Evolutionary conservation across 139 green algal species (phyloP).

Genomic region (Micractinium sp.): DNA sequence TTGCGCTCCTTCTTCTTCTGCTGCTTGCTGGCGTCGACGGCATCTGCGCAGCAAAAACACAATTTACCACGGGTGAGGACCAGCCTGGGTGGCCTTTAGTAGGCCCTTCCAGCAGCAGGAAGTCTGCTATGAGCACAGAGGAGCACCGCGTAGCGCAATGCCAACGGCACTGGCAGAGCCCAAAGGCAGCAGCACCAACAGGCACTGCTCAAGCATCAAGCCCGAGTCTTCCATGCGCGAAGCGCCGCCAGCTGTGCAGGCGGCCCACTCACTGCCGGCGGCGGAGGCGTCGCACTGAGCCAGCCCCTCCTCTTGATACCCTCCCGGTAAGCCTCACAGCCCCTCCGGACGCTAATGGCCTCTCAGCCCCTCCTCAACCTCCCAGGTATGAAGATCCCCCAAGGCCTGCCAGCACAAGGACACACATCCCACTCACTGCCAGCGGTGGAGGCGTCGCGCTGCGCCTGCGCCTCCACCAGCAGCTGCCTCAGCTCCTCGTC

Average conservation of each 20-base stretch:
- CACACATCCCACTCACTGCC: conserved; percentile 14
- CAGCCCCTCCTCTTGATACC: too few relatives aligned
- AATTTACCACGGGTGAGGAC: neutral
- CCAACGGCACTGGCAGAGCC: neutral
- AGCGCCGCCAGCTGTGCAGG: too few relatives aligned
- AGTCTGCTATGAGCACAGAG: neutral
- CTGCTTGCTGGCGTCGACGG: neutral
- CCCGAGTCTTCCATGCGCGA: too few relatives aligned
- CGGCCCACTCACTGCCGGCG: too few relatives aligned
- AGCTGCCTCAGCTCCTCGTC: conserved; percentile 30
- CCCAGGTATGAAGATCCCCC: too few relatives aligned
- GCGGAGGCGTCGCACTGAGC: too few relatives aligned
- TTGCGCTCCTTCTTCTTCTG: conserved; percentile 31
- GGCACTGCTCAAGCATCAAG: too few relatives aligned
- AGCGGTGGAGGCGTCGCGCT: conserved; percentile 12
- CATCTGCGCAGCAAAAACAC: neutral
- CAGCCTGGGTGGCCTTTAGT: neutral
- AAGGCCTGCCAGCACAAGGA: neutral
- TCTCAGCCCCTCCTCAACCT: too few relatives aligned
- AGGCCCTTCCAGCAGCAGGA: neutral
- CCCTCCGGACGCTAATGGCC: too few relatives aligned
- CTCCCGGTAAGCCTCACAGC: too few relatives aligned
- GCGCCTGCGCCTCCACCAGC: conserved; percentile 21
- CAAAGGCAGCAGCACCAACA: neutral
- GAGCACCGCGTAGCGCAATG: neutral